Evolutionary conservation across 768 basidiomycete genomes (phyloP).

Genomic region (Suillus fuscotomentosus): DNA sequence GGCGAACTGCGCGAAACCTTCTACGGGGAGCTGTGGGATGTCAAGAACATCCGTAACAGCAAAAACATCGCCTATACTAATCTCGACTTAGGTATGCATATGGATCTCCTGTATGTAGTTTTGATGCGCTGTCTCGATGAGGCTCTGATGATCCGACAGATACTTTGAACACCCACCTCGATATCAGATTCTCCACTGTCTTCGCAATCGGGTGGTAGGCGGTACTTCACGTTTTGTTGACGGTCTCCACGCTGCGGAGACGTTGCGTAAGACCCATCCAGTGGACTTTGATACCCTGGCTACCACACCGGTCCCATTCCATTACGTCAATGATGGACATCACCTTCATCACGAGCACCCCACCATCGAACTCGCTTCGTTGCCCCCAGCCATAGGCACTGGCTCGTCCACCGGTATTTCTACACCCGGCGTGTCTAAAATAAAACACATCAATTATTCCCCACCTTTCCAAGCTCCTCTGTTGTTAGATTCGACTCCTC

Average conservation of each 20-base stretch:
- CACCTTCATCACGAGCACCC: slow-evolving; percentile 72
- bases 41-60: slow-evolving; percentile 69
- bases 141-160: slow-evolving; percentile 37
- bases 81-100: slow-evolving; percentile 83
- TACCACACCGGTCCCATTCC: slow-evolving; percentile 72
- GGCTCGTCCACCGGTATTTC: neutral
- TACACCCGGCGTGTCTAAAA: slow-evolving; percentile 19
- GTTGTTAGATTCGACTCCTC: slow-evolving; percentile 45
- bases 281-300: slow-evolving; percentile 58
- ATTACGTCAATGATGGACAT: slow-evolving; percentile 90
- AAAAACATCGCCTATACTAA: slow-evolving; percentile 96
- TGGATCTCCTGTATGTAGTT: slow-evolving; percentile 82
- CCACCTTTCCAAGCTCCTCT: slow-evolving; percentile 94
- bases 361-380: slow-evolving; percentile 60
- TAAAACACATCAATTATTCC: slow-evolving; percentile 83
- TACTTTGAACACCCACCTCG: slow-evolving; percentile 92
- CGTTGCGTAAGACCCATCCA: slow-evolving; percentile 46
- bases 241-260: slow-evolving; percentile 59
- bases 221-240: slow-evolving; percentile 90
- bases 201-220: slow-evolving; percentile 81
- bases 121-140: neutral
- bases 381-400: slow-evolving; percentile 15
- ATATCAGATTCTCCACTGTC: slow-evolving; percentile 89
- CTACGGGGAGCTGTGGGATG: slow-evolving; percentile 89
- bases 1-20: slow-evolving; percentile 84